These are phyloP conservation scores for Ceratocystis variospora DNA, from an alignment of 2,329 filamentous ascomycete genomes.

Conservation along the genomic window DNA sequence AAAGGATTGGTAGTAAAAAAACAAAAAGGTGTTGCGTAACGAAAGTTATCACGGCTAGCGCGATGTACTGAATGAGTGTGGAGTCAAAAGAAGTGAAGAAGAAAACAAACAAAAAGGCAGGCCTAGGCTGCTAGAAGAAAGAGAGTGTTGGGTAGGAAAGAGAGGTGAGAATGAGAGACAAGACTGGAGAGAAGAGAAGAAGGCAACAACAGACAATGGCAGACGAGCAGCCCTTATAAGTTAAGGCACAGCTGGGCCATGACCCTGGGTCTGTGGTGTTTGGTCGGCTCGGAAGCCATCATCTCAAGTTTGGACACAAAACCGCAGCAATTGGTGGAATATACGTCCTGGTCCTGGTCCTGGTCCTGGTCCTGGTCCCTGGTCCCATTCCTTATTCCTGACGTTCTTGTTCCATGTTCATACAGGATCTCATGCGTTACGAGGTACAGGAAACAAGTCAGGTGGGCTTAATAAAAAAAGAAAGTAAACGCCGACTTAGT, in stretches of 20 bases:
- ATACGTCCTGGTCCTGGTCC: background rate
- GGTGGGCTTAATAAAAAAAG: background rate
- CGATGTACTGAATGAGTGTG: constrained; percentile 1
- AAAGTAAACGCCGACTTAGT: background rate
- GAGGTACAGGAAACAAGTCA: background rate
- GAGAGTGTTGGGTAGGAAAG: background rate
- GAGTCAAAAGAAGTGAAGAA: background rate
- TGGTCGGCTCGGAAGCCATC: background rate
- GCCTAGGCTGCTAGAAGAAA: constrained; percentile 8
- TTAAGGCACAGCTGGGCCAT: background rate
- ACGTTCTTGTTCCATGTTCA: background rate
- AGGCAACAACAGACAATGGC: background rate
- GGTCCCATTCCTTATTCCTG: background rate
- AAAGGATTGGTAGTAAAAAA: background rate
- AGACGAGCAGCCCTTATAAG: background rate
- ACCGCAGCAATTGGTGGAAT: background rate
- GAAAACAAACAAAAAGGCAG: constrained; percentile 6
- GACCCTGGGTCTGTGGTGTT: background rate
- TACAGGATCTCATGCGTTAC: background rate
- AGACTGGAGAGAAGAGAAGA: constrained; percentile 2
- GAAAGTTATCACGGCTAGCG: constrained; percentile 9
- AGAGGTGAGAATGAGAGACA: constrained; percentile 8
- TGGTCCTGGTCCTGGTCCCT: background rate
- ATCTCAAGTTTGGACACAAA: background rate
- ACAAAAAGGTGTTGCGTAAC: background rate